Conservation (phyloP, 140 eudicot species). For the Senecio squalidus region DNA sequence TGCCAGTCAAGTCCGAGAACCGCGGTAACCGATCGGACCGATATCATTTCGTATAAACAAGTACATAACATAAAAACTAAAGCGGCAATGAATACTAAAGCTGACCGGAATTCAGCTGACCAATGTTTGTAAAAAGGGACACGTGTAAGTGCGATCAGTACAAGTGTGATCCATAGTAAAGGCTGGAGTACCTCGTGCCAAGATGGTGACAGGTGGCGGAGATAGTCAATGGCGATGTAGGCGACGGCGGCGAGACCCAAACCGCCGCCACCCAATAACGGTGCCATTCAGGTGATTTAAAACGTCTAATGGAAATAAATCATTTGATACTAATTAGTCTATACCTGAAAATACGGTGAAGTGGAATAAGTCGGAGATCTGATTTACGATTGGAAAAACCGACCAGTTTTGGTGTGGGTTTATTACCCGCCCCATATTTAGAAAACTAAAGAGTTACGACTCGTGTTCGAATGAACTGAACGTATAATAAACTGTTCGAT, state of each 20-base stretch:
- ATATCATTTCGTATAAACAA: slow-evolving; percentile 64
- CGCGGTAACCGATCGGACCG: slow-evolving; percentile 93
- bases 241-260: slow-evolving; percentile 66
- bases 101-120: slow-evolving; percentile 78
- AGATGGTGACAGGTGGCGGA: slow-evolving; percentile 65
- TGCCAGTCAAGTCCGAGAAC: slow-evolving; percentile 94
- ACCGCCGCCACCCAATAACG: slow-evolving; percentile 39
- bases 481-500: no score
- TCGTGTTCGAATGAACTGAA: no score
- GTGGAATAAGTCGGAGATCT: no score
- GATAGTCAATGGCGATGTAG: slow-evolving; percentile 73
- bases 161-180: slow-evolving; percentile 56
- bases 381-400: no score
- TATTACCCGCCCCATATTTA: no score
- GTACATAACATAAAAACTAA: slow-evolving; percentile 61
- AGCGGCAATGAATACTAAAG: slow-evolving; percentile 59
- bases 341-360: no score
- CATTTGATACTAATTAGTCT: no score
- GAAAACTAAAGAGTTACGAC: no score
- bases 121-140: slow-evolving; percentile 78
- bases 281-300: slow-evolving; percentile 16
- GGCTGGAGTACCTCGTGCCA: slow-evolving; percentile 91
- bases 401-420: no score
- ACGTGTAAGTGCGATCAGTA: slow-evolving; percentile 55
- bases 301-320: no score